Evolutionary conservation across 177 flowering plant genomes (phyloP).

Genomic region (Vitis hybrid): DNA sequence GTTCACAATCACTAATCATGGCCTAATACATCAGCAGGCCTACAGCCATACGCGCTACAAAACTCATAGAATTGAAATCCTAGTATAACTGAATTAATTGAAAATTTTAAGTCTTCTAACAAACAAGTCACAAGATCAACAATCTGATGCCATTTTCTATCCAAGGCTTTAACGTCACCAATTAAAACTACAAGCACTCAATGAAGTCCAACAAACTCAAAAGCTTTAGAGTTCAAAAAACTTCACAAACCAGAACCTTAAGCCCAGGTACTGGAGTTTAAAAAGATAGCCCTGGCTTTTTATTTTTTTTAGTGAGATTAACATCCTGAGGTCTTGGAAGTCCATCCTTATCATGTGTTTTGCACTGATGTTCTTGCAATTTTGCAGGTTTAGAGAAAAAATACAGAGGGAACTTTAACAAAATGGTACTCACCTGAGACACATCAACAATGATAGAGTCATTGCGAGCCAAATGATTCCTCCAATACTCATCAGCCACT

Average conservation of each 20-base stretch:
- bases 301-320: background rate
- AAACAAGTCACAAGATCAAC: background rate
- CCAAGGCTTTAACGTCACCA: background rate
- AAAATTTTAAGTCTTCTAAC: background rate
- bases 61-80: background rate
- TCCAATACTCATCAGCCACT: slow-evolving; percentile 84
- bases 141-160: background rate
- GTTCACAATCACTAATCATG: too few species aligned
- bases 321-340: background rate
- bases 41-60: background rate
- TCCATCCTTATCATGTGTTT: background rate
- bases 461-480: slow-evolving; percentile 75
- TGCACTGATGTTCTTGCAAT: background rate
- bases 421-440: slow-evolving; percentile 59
- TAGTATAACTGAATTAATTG: background rate
- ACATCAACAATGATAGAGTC: slow-evolving; percentile 83
- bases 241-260: background rate
- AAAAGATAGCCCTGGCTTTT: background rate
- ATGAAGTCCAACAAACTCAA: background rate
- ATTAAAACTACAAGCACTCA: background rate
- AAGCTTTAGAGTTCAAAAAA: background rate
- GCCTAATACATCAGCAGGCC: too few species aligned
- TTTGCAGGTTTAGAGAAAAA: background rate
- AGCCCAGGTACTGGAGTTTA: background rate
- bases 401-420: background rate